Conservation (phyloP, 768 basidiomycete species). For the Mycena alexandri region DNA sequence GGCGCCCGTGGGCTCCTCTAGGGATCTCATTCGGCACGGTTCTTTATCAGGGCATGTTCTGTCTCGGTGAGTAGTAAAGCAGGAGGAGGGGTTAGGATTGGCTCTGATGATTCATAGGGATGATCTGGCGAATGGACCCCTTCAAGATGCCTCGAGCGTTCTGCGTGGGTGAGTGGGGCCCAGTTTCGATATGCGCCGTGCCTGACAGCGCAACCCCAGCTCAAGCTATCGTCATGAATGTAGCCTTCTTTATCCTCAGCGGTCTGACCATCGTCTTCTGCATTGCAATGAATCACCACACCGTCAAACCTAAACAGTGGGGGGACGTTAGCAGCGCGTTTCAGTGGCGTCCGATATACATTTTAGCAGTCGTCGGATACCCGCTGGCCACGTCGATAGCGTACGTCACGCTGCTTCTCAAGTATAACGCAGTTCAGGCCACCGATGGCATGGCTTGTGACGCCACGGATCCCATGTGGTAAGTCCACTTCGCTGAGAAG, state of each 20-base stretch:
- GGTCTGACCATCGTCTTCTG: constrained; percentile 60
- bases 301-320: constrained; percentile 59
- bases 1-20: not conserved
- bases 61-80: constrained; percentile 60
- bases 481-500: constrained; percentile 32
- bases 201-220: constrained; percentile 42
- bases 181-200: not conserved
- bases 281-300: constrained; percentile 55
- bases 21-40: not conserved
- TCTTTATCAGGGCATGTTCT: constrained; percentile 53
- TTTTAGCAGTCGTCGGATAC: constrained; percentile 59
- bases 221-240: constrained; percentile 59
- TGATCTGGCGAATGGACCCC: constrained; percentile 76
- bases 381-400: constrained; percentile 60
- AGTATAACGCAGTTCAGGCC: constrained; percentile 59
- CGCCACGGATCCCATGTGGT: constrained; percentile 71
- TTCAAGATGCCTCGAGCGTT: constrained; percentile 68
- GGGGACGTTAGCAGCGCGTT: constrained; percentile 52
- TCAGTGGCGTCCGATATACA: constrained; percentile 61
- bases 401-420: constrained; percentile 59
- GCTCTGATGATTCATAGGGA: constrained; percentile 54
- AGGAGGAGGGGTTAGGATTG: constrained; percentile 4
- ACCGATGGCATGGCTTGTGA: constrained; percentile 71
- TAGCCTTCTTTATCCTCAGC: constrained; percentile 58
- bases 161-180: constrained; percentile 62